Base-by-base conservation (phyloP, 2,329 filamentous ascomycete species). In the Corynespora cassiicola region DNA sequence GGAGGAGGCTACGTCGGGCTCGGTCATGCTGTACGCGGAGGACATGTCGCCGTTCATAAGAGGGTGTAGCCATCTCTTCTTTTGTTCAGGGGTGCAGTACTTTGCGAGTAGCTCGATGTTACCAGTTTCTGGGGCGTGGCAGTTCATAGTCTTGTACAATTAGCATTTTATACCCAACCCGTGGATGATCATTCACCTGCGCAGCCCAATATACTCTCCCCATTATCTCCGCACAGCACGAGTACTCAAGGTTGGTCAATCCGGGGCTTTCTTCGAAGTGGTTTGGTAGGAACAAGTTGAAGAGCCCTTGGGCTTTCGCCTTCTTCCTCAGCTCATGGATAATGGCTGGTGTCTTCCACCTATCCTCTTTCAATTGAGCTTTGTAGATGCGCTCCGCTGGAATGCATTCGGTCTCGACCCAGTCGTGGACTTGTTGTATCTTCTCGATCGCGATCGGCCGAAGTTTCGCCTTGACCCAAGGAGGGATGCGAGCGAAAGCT, bases 41-140 rank as follows among this genome's bases (percentile, higher is more conserved):
- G 71, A 68, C 46, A 75, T 74, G 46, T 72, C 65, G 36, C 75
- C 75, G 28, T 75, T 74, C 44, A 78, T 64, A 20, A 78, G 58
- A 7, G 75, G 75, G 47, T 70, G 63, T 10, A 78, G 65, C 74
- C 75, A 78, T 44, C 70, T 67, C 53, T 73, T 65, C 65, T 78
- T 77, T 46, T 78, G 75, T 36, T 68, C 71, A 2, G 71, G 61
- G 10, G 68, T 76, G 54, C 75, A 75, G 63, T 76, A 78, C 57
- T 77, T 76, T 23, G 74, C 74, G 19, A 78, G 67, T 7, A 78
- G 70, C 50, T 78, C 75, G 57, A 78, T 78, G 55, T 77, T 78
- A 19, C 75, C 75, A 6, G 74, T 76, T 25, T 76, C 73, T 12
- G 74, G 75, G 2, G 75, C 75, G 36, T 70, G 68, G 45, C 70